Base-by-base conservation (phyloP, 179 eudicot genomes). In the Monotropa hypopitys region DNA sequence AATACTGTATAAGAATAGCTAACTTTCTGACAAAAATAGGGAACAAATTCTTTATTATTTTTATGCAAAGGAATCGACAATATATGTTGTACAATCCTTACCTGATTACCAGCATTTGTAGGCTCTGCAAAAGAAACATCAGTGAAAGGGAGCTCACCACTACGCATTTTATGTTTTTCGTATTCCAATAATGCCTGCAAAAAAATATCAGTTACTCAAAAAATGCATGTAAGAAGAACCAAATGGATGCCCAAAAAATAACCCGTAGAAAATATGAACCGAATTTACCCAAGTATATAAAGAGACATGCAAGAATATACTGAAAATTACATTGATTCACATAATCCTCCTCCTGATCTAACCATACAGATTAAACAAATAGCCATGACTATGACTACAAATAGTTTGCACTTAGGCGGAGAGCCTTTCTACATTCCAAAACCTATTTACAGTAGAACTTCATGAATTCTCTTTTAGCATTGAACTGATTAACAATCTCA, bases 181-280 rank as follows among this genome's bases (percentile, higher is more conserved):
- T 86, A 88, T 77, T 86, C 91, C 18, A 86, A 85, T 53, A 88
- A 71, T 50, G 91, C 84, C 91, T 88, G 80, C 81, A 77, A 77
- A 71, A 42, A 42, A 21, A 18, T 63, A 57, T 70, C 20, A 77
- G 79, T 3, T 10, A 74, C 46, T 49, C 40, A 42, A 65, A 18
- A 30, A 20, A n/a, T 33, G 20, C 53, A 20, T 43, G 73, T 66
- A 65, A 73, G 33, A 13, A 79, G 26, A 38, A 73, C 49, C 72
- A 63, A 43, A 28, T 1, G 11, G 73, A 76, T 20, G 59, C 56
- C 42, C 40, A 46, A 21, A 54, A 73, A 18, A 57, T 3, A 2
- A 23, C 30, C 26, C 1, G 1, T 10, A 30, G 40, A 40, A 71
- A 40, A n/a, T 21, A 62, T 30, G 9, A 57, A 20, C 33, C 42